Percentiles rank a stretch among this genome's conserved stretches.
Conservation (phyloP, 257 asterid genomes). For the Leonotis leonurus region DNA sequence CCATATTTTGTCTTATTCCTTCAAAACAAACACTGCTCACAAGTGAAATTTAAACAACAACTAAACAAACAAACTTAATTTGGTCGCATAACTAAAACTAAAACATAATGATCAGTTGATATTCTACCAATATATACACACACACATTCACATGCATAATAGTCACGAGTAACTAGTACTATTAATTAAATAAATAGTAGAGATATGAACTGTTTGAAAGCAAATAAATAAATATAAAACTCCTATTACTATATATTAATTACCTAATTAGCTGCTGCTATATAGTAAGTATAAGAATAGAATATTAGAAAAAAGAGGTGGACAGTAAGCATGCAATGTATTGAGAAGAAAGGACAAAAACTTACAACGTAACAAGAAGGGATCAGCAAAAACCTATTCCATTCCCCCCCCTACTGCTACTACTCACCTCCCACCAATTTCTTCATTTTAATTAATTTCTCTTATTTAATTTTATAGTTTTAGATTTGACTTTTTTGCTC, state of each 20-base stretch:
- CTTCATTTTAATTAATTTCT: not conserved
- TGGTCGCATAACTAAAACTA: too few species aligned
- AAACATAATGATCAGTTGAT: too few species aligned
- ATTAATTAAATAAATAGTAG: not conserved
- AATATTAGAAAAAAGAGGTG: slow-evolving; percentile 20
- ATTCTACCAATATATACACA: too few species aligned
- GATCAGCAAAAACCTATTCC: slow-evolving; percentile 18
- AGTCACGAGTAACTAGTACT: too few species aligned
- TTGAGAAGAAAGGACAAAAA: slow-evolving; percentile 36
- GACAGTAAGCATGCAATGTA: slow-evolving; percentile 43
- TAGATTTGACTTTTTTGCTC: slow-evolving; percentile 28
- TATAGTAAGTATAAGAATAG: not conserved
- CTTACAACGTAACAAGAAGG: slow-evolving; percentile 16
- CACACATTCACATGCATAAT: too few species aligned
- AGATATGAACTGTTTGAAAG: slow-evolving; percentile 7
- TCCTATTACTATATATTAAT: too few species aligned
- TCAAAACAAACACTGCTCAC: not conserved
- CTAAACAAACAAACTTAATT: too few species aligned
- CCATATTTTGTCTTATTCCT: not conserved
- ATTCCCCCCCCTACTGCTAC: slow-evolving; percentile 10
- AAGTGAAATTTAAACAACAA: not conserved
- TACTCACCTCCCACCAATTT: not conserved
- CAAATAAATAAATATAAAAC: not conserved
- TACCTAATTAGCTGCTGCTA: too few species aligned
- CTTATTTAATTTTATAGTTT: not conserved